phyloP scores from a whole-genome alignment of 73 alveolate genomes.

The Stentor roeselii region DNA sequence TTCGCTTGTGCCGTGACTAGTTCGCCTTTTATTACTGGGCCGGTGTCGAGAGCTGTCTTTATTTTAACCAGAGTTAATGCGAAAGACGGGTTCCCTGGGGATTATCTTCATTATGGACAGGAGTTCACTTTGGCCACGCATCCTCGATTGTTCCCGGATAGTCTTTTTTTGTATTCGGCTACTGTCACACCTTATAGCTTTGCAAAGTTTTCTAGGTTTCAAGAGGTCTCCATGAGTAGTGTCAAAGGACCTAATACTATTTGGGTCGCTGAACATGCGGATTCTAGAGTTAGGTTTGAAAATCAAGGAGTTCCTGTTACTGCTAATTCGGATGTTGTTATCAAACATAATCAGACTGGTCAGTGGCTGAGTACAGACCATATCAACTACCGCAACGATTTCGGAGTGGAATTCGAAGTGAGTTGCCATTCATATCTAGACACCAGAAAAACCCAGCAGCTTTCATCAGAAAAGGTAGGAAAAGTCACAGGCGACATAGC shows the following conservation, averaged over 20 bases:
- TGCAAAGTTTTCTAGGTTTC: conserved; percentile 69
- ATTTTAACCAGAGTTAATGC: conserved; percentile 44
- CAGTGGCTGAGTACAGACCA: conserved; percentile 65
- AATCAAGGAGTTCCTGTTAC: conserved; percentile 61
- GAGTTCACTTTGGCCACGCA: conserved; percentile 34
- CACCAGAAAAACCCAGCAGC: conserved; percentile 51
- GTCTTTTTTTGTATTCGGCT: conserved; percentile 57
- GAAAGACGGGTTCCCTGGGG: conserved; percentile 48
- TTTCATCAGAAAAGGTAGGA: conserved; percentile 57
- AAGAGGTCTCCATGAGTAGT: conserved; percentile 66
- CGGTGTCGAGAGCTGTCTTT: conserved; percentile 67
- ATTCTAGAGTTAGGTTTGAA: conserved; percentile 67
- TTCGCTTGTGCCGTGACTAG: conserved; percentile 79
- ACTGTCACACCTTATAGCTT: conserved; percentile 63
- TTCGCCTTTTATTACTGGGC: conserved; percentile 49
- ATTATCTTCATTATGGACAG: conserved; percentile 60
- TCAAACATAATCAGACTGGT: conserved; percentile 75
- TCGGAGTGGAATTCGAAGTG: conserved; percentile 80
- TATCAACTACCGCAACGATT: conserved; percentile 67
- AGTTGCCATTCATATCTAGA: conserved; percentile 61
- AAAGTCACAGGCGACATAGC: conserved; percentile 50
- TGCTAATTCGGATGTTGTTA: conserved; percentile 57
- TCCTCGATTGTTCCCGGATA: conserved; percentile 1
- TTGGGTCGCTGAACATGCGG: conserved; percentile 64
- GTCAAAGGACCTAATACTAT: conserved; percentile 63